These are phyloP conservation scores for Phytopythium montanum DNA, from an alignment of 352 stramenopile species.

Conservation along the genomic window DNA sequence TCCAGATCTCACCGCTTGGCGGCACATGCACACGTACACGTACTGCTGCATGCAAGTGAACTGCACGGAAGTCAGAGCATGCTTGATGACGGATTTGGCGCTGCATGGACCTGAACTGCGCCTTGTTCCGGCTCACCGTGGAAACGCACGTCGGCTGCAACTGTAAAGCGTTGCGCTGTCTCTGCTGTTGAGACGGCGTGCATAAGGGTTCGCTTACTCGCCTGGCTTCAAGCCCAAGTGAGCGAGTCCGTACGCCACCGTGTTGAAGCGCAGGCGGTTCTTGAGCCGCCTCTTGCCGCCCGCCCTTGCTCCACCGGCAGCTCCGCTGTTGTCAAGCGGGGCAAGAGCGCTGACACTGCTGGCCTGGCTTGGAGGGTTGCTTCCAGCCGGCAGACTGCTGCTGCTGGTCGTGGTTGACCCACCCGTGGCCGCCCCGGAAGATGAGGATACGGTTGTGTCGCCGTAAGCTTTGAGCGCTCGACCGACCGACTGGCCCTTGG, in stretches of 20 bases:
- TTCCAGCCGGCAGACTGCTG: neutral
- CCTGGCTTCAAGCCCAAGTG: conserved; percentile 41
- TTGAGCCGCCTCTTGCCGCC: conserved; percentile 45
- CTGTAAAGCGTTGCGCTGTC: too few species aligned
- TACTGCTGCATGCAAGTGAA: too few species aligned
- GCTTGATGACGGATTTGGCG: too few species aligned
- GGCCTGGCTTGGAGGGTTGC: conserved; percentile 2
- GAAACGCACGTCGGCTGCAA: too few species aligned
- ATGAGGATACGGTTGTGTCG: conserved; percentile 23
- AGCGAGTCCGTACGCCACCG: conserved; percentile 62
- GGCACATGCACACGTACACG: too few species aligned
- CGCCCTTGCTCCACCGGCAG: conserved; percentile 1
- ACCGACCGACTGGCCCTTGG: conserved; percentile 49
- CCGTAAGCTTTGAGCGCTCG: conserved; percentile 58
- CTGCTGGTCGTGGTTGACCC: conserved; percentile 3
- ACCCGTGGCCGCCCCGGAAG: neutral
- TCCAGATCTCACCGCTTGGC: too few species aligned
- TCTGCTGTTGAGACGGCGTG: too few species aligned
- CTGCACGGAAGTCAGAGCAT: too few species aligned
- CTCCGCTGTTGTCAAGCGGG: neutral
- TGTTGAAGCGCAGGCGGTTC: conserved; percentile 68
- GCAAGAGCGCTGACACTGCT: conserved; percentile 3
- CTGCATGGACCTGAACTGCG: too few species aligned
- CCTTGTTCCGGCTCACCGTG: too few species aligned
- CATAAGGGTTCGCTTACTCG: conserved; percentile 23